phyloP scores from a whole-genome alignment of 257 asterid species.

The Nicotiana noctiflora region DNA sequence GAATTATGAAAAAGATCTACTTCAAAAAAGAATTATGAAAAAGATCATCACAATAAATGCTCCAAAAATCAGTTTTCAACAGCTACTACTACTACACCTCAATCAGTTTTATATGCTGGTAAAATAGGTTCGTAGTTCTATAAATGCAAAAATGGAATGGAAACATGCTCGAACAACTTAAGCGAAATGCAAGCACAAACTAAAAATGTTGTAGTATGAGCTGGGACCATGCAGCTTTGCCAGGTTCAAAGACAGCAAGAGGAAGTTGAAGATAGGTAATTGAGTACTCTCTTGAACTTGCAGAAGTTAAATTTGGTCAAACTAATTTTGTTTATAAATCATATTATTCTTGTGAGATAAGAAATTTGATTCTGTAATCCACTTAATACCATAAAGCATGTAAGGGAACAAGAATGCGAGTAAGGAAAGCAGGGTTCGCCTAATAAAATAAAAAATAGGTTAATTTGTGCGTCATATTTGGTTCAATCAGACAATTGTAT shows the following conservation, averaged over 20 bases:
- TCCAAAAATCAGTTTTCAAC: background rate
- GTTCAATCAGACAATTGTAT: background rate
- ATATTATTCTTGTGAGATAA: background rate
- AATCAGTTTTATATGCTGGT: background rate
- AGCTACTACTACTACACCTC: background rate
- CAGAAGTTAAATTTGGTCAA: conserved; percentile 1
- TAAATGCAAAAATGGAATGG: background rate
- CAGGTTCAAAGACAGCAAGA: background rate
- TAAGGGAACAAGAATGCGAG: conserved; percentile 2
- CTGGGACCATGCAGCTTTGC: background rate
- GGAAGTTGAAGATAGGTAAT: conserved; percentile 4
- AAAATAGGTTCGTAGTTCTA: background rate
- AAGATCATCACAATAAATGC: background rate
- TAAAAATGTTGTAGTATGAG: background rate
- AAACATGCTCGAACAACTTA: background rate
- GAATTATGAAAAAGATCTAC: background rate
- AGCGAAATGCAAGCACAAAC: background rate
- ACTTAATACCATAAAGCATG: conserved; percentile 5
- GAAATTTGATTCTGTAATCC: background rate
- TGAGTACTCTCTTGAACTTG: background rate
- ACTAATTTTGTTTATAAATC: background rate
- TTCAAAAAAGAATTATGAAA: background rate
- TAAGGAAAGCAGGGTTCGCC: background rate
- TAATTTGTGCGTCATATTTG: background rate
- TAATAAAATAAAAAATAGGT: background rate